Percentiles rank a stretch among this genome's conserved stretches.
phyloP scores from a whole-genome alignment of 1,284 basidiomycete species.

The Cryptococcus sp. region DNA sequence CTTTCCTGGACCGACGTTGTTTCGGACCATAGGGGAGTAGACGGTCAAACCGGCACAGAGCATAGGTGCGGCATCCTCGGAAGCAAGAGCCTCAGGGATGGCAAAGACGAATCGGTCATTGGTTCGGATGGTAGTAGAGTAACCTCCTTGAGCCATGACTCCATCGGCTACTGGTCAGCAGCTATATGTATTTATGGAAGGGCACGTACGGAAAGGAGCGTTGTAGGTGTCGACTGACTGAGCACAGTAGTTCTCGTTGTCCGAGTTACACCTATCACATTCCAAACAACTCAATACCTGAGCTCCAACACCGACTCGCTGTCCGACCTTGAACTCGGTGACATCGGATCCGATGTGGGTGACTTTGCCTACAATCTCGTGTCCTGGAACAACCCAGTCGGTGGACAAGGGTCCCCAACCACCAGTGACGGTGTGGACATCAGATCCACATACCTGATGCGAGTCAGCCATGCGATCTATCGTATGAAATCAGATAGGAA shows the following conservation, averaged over 20 bases:
- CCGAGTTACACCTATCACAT: constrained; percentile 56
- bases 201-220: constrained; percentile 18
- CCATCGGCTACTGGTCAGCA: constrained; percentile 56
- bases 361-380: constrained; percentile 63
- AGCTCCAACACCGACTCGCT: constrained; percentile 63
- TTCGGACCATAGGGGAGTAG: constrained; percentile 61
- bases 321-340: constrained; percentile 58
- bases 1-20: constrained; percentile 61
- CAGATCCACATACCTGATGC: constrained; percentile 36
- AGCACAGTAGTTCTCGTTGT: constrained; percentile 49
- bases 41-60: constrained; percentile 65
- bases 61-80: constrained; percentile 55
- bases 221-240: constrained; percentile 32
- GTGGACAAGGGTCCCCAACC: constrained; percentile 53
- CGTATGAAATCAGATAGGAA: background rate
- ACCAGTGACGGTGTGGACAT: constrained; percentile 55
- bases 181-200: constrained; percentile 20
- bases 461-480: background rate
- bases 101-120: constrained; percentile 66
- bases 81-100: constrained; percentile 59
- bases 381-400: constrained; percentile 48
- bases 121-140: constrained; percentile 62
- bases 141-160: constrained; percentile 55
- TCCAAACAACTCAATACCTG: constrained; percentile 50
- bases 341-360: constrained; percentile 57